These are phyloP conservation scores for Coniochaeta sp. DNA, from an alignment of 2,329 filamentous ascomycete species.

Conservation along the genomic window DNA sequence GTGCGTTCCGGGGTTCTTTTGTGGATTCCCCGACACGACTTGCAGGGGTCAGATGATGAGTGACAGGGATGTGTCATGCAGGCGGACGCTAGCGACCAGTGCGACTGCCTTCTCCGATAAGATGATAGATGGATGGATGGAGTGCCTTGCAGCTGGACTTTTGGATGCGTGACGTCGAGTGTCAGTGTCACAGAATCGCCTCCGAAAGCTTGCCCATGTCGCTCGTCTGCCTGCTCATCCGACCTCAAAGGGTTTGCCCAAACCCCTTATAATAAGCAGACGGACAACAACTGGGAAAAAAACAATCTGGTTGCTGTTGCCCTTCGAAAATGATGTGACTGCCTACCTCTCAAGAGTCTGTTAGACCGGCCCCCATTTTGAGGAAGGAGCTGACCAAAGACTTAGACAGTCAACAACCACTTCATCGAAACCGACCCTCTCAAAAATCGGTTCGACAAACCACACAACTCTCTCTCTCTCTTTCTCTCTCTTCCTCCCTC, in stretches of 20 bases:
- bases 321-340: neutral
- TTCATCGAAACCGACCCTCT: neutral
- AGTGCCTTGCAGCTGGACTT: neutral
- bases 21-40: neutral
- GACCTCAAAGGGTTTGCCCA: neutral
- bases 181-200: too few species aligned
- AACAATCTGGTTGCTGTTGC: neutral
- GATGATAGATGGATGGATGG: too few species aligned
- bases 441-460: neutral
- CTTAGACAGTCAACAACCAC: neutral
- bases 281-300: neutral
- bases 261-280: neutral
- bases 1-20: neutral
- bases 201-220: neutral
- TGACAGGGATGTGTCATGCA: neutral
- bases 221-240: neutral
- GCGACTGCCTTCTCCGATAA: neutral
- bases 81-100: neutral
- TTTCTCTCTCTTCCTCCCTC: neutral
- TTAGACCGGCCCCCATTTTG: neutral
- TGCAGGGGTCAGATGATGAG: neutral
- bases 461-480: neutral
- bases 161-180: neutral
- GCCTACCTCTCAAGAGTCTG: neutral
- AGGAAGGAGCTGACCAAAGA: neutral